Conservation (phyloP, 805 yeast genomes). For the Starmerella vaccinii region DNA sequence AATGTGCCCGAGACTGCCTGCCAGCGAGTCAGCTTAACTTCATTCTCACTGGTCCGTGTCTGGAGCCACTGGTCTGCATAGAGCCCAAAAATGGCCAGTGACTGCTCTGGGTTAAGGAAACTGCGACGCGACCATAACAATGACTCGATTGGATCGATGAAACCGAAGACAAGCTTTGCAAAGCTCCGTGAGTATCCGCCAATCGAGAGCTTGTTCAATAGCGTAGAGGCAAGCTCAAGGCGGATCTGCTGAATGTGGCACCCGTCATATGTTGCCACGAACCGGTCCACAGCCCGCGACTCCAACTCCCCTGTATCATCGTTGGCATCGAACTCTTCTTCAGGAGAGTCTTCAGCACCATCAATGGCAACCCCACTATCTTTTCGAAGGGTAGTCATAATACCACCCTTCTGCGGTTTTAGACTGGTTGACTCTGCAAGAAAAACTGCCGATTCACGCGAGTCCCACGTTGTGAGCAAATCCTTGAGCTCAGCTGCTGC, state of each 20-base stretch:
- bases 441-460: slow-evolving; percentile 14
- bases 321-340: background rate
- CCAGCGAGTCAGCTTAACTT: slow-evolving; percentile 13
- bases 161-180: slow-evolving; percentile 4
- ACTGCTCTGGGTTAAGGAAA: background rate
- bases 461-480: slow-evolving; percentile 14
- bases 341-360: background rate
- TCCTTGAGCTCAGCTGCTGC: slow-evolving; percentile 17
- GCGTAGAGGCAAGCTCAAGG: slow-evolving; percentile 4
- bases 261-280: slow-evolving; percentile 1
- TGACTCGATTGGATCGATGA: slow-evolving; percentile 12
- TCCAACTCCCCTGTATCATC: slow-evolving; percentile 1
- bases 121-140: slow-evolving; percentile 13
- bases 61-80: slow-evolving; percentile 18
- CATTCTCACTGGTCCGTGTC: background rate
- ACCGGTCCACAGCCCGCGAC: slow-evolving; percentile 8
- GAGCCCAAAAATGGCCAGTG: slow-evolving; percentile 13
- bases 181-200: slow-evolving; percentile 5
- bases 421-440: slow-evolving; percentile 16
- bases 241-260: slow-evolving; percentile 17
- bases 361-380: background rate
- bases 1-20: slow-evolving; percentile 1
- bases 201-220: slow-evolving; percentile 3
- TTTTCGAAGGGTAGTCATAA: slow-evolving; percentile 12
- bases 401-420: slow-evolving; percentile 13